Base-by-base conservation (phyloP, 257 asterid species). In the Solanum pennellii region DNA sequence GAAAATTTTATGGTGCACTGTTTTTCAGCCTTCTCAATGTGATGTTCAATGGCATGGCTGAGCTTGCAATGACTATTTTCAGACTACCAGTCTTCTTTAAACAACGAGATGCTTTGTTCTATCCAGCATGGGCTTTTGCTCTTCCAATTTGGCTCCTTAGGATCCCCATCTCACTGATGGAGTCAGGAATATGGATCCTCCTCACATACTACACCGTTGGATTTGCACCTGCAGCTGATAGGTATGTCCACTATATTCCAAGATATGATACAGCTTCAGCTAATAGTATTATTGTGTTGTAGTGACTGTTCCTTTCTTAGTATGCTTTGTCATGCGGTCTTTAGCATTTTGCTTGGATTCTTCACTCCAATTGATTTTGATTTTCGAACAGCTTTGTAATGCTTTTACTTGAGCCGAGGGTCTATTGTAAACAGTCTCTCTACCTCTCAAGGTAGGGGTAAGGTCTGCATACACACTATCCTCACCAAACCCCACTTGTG, bases 51-150 rank as follows among this genome's bases (percentile, higher is more conserved):
- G 97, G 97, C 62, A 94, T 92, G 92, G 93, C 95, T 2, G 97
- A 94, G 91, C 95, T 94, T 62, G 97, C 95, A 31, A 88, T 94
- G 95, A 93, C 94, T 86, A 92, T 92, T 80, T 89, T 91, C 25
- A 90, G 97, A 91, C 95, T 94, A 45, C 97, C 96, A 0, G 95
- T 93, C 77, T 94, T 94, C 89, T 93, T 94, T 87, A 94, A 94
- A 88, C 97, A 93, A 65, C 87, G 97, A 86, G 97, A 94, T 44
- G 89, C 97, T 15, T 88, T 92, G 21, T 90, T 94, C 89, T 94
- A 91, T 85, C 97, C 97, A 3, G 94, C 97, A 2, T 94, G 97
- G 97, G 94, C 97, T 35, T 94, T 94, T 88, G 91, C 97, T 59
- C 89, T 94, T 15, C 95, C 97, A 20, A 93, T 94, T 77, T 94